phyloP scores from a whole-genome alignment of 805 yeast genomes.

The Cyberlindnera samutprakarnensis region DNA sequence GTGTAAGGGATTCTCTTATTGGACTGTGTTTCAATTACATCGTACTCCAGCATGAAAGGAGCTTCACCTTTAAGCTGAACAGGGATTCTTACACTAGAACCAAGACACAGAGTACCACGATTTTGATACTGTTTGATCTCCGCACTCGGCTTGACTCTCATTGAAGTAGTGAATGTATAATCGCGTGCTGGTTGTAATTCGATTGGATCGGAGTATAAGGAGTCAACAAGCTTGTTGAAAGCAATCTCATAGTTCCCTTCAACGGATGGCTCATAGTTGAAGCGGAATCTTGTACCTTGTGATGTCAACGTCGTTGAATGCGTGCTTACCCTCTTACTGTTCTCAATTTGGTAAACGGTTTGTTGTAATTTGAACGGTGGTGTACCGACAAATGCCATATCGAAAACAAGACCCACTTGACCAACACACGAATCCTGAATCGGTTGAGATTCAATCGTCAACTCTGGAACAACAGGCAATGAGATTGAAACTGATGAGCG shows the following conservation, averaged over 20 bases:
- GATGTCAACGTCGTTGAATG: slow-evolving; percentile 31
- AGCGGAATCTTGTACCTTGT: slow-evolving; percentile 41
- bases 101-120: slow-evolving; percentile 34
- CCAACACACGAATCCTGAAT: slow-evolving; percentile 88
- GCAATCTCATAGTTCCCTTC: slow-evolving; percentile 80
- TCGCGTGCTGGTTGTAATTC: slow-evolving; percentile 27
- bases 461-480: slow-evolving; percentile 45
- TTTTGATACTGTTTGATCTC: slow-evolving; percentile 15
- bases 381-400: slow-evolving; percentile 60
- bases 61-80: slow-evolving; percentile 68
- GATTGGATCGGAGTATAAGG: slow-evolving; percentile 43
- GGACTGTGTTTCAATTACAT: slow-evolving; percentile 49
- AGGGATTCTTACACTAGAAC: slow-evolving; percentile 39
- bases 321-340: slow-evolving; percentile 25
- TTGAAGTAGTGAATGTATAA: slow-evolving; percentile 58
- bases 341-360: slow-evolving; percentile 46
- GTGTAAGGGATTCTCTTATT: slow-evolving; percentile 38
- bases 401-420: slow-evolving; percentile 76
- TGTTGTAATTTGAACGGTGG: slow-evolving; percentile 74
- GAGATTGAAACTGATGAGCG: slow-evolving; percentile 48
- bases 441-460: slow-evolving; percentile 36
- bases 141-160: slow-evolving; percentile 63
- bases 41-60: slow-evolving; percentile 70
- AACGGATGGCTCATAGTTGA: slow-evolving; percentile 64
- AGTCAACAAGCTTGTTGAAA: slow-evolving; percentile 58